phyloP scores from a whole-genome alignment of 805 yeast species.

The Teunomyces kruisii region DNA sequence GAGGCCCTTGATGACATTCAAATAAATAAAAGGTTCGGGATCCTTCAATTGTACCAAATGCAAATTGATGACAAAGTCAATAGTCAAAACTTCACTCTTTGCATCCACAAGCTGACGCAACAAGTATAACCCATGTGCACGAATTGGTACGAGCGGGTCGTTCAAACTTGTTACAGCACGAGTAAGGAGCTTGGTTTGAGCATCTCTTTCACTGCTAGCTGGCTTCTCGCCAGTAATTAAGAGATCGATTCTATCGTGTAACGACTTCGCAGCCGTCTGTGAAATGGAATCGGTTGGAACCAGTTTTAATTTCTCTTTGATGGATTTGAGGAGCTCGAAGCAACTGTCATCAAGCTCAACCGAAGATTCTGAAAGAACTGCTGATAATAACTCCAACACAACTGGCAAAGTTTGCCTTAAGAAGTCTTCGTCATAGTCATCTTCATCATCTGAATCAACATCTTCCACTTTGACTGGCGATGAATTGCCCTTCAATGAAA shows the following conservation, averaged over 20 bases:
- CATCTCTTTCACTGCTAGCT: constrained; percentile 19
- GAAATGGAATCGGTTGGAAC: constrained; percentile 1
- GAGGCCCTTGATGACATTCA: constrained; percentile 81
- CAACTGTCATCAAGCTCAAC: constrained; percentile 27
- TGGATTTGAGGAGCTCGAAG: constrained; percentile 25
- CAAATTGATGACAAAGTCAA: constrained; percentile 57
- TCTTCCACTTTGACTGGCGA: constrained; percentile 8
- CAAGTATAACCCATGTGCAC: constrained; percentile 79
- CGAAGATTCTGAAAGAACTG: constrained; percentile 32
- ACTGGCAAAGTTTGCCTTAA: constrained; percentile 23
- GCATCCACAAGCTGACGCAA: constrained; percentile 54
- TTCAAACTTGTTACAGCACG: constrained; percentile 66
- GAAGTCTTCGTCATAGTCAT: constrained; percentile 20
- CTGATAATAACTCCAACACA: constrained; percentile 36
- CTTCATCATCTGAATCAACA: constrained; percentile 31
- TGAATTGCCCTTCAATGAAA: constrained; percentile 23
- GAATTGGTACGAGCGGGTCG: constrained; percentile 78
- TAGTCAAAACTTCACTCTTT: constrained; percentile 49
- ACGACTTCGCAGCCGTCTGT: constrained; percentile 20
- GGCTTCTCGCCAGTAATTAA: constrained; percentile 28
- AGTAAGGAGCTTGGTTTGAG: constrained; percentile 44
- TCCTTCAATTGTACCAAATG: constrained; percentile 68
- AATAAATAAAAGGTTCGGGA: constrained; percentile 81
- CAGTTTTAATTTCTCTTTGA: constrained; percentile 15
- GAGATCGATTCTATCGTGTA: constrained; percentile 27